Base-by-base conservation (phyloP, 108 stramenopile species). In the Phaeodactylum tricornutum region DNA sequence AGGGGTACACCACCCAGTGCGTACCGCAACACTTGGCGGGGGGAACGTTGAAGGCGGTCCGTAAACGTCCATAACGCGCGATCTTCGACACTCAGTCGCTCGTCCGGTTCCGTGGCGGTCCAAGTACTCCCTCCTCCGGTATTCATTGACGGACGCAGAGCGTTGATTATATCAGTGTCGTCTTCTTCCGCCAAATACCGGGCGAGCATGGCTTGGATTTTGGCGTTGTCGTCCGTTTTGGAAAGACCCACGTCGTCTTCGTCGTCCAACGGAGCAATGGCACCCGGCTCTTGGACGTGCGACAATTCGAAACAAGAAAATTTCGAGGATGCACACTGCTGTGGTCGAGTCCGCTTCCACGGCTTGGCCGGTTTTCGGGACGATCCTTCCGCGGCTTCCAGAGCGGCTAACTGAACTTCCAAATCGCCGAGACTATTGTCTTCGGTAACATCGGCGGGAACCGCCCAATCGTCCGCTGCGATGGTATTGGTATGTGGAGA, bases 151-250 rank as follows among this genome's bases (percentile, higher is more conserved):
- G 62, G 27, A 15, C 76, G 74, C 20, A 91, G 45, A 8, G 64
- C 77, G 4, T 70, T 54, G 16, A 91, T 38, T 44, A 91, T 84
- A 1, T 74, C 79, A 43, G 66, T 64, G 54, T 91, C 88, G 32
- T 91, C 88, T 58, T 91, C 88, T 60, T 79, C 76, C n/a, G 62
- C 77, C 62, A 91, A 64, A 48, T 91, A 91, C 43, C 67, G 50
- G 24, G 76, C 74, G 5, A 91, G 39, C 81, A 91, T 79, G 47
- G 67, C 47, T 34, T 82, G 77, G 21, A 91, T 77, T 47, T 80
- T 76, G 14, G 74, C 75, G 36, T 81, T 78, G 17, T 56, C 38
- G 12, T 17, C 32, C 33, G 55, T 69, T 6, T 55, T 47, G 19
- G 64, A 41, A 27, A 62, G 36, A 24, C 74, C 77, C 38, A 81